These are phyloP conservation scores for Globisporangium acanthophoron DNA, from an alignment of 352 stramenopile species.

Conservation along the genomic window DNA sequence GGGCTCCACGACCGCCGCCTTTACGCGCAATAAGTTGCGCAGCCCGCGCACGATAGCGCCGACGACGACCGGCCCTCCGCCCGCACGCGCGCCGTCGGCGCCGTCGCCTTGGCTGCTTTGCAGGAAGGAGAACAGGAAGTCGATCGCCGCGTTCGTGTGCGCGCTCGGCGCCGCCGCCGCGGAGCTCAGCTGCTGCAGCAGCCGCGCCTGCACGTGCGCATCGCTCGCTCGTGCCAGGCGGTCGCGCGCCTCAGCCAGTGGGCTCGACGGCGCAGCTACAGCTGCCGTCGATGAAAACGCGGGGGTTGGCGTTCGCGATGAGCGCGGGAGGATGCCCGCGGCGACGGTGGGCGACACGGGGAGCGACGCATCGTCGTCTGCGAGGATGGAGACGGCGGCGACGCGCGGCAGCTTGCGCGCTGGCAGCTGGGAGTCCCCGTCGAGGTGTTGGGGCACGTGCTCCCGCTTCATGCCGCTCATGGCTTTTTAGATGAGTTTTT, in stretches of 20 bases:
- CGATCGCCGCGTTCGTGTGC: conserved; percentile 53
- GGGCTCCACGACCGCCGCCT: conserved; percentile 56
- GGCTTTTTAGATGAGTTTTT: neutral
- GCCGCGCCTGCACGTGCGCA: conserved; percentile 53
- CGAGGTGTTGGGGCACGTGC: neutral
- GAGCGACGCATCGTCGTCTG: neutral
- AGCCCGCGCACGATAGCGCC: conserved; percentile 61
- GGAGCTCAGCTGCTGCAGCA: conserved; percentile 55
- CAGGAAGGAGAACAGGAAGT: conserved; percentile 79
- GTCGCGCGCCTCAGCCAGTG: conserved; percentile 31
- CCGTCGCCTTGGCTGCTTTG: conserved; percentile 44
- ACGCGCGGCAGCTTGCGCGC: conserved; percentile 9
- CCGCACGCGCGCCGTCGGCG: conserved; percentile 14
- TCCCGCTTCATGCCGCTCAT: neutral
- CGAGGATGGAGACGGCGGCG: neutral
- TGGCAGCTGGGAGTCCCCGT: neutral
- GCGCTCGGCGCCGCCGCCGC: conserved; percentile 35
- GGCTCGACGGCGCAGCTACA: conserved; percentile 10
- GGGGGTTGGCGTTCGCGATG: neutral
- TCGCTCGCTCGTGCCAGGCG: conserved; percentile 36
- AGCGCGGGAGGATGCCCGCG: conserved; percentile 10
- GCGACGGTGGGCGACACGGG: conserved; percentile 12
- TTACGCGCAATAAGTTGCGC: conserved; percentile 47
- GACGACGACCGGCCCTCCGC: conserved; percentile 44
- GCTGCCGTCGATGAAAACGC: neutral